Conservation (phyloP, 2,329 filamentous ascomycete genomes). For the Venturia oleaginea region DNA sequence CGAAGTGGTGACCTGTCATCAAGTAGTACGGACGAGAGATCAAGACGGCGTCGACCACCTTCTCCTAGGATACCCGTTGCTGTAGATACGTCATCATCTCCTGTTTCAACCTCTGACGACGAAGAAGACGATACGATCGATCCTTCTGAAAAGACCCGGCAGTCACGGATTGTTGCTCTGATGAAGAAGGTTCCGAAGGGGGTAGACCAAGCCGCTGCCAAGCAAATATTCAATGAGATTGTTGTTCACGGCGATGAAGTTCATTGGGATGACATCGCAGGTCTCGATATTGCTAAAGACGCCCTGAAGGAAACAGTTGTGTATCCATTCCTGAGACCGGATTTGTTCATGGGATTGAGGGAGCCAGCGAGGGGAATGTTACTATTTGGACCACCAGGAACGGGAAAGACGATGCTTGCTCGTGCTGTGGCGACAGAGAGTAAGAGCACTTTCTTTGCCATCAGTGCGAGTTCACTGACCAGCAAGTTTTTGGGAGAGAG, state of each 20-base stretch:
- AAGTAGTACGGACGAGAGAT: background rate
- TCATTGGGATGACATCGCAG: conserved; percentile 88
- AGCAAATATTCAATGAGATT: conserved; percentile 92
- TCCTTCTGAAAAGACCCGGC: conserved; percentile 6
- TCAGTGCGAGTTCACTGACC: conserved; percentile 87
- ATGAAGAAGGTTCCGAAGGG: conserved; percentile 57
- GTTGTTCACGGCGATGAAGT: conserved; percentile 91
- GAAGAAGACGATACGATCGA: background rate
- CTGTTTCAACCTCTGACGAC: background rate
- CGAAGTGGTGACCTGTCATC: background rate
- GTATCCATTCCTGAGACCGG: conserved; percentile 89
- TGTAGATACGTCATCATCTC: background rate
- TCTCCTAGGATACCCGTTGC: background rate
- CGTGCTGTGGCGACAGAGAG: conserved; percentile 92
- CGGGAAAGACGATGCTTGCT: conserved; percentile 96
- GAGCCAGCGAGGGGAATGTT: conserved; percentile 94
- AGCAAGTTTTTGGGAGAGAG: conserved; percentile 95
- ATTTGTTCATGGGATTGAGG: conserved; percentile 89
- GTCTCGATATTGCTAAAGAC: conserved; percentile 80
- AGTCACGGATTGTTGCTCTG: background rate
- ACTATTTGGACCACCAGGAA: conserved; percentile 93
- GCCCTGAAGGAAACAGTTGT: conserved; percentile 93
- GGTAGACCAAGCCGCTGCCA: conserved; percentile 72
- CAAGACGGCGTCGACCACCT: background rate
- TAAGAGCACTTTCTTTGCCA: conserved; percentile 91